Evolutionary conservation across 306 rosid species (phyloP).

Genomic region (Quercus ilex): DNA sequence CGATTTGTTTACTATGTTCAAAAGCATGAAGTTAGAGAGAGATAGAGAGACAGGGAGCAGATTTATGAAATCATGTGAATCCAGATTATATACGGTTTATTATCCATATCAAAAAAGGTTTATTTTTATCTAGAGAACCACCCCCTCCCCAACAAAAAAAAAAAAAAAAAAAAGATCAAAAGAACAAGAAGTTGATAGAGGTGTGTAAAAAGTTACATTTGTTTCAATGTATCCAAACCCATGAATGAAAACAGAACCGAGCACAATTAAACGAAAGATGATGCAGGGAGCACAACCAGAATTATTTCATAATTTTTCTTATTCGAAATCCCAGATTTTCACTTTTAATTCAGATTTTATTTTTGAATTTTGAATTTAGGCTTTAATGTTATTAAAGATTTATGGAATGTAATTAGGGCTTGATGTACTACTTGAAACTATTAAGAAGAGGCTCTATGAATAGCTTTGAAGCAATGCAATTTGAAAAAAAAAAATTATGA

Average conservation of each 20-base stretch:
- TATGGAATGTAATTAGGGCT: too few relatives aligned
- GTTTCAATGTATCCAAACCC: background rate
- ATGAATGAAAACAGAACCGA: background rate
- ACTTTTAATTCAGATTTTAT: too few relatives aligned
- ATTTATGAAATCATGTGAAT: background rate
- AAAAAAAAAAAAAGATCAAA: background rate
- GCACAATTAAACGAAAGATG: background rate
- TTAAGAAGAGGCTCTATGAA: too few relatives aligned
- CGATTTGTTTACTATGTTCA: too few relatives aligned
- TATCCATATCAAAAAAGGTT: background rate
- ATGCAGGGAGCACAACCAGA: too few relatives aligned
- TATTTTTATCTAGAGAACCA: background rate
- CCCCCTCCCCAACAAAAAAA: background rate
- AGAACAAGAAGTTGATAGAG: background rate
- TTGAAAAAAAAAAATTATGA: too few relatives aligned
- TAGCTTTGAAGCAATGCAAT: too few relatives aligned
- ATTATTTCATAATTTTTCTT: too few relatives aligned
- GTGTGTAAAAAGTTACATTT: background rate
- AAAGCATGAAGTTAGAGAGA: background rate
- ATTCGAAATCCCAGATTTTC: too few relatives aligned
- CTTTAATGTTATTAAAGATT: too few relatives aligned
- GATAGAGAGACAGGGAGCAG: background rate
- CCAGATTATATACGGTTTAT: background rate
- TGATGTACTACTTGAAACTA: too few relatives aligned
- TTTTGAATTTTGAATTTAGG: too few relatives aligned